Base-by-base conservation (phyloP, 768 basidiomycete species). In the Inosperma sp. region DNA sequence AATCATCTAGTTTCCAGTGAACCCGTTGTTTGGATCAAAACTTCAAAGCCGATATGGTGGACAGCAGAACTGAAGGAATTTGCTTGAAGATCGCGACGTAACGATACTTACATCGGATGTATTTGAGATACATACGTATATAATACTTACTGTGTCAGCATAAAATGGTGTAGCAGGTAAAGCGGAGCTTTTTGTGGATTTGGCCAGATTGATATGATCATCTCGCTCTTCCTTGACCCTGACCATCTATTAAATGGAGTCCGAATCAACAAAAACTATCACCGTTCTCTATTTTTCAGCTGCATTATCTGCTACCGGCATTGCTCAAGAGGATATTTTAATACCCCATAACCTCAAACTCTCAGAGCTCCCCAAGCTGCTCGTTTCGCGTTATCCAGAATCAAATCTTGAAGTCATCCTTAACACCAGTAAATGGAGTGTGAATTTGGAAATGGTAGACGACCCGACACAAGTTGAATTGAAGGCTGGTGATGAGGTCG, bases 41-140 rank as follows among this genome's bases (percentile, higher is more conserved):
- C 93, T 0, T 79, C 84, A 19, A 79, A 76, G 43, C 88, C 93
- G 0, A 86, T 99, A 35, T 86, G 90, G 80, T 99, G 94, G 95
- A 87, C 86, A 19, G 83, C 78, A 43, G 92, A 93, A 65, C 66
- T 93, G 54, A 77, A 62, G 60, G 59, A 56, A 41, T 58, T 54
- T 50, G 46, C 29, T 34, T 55, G 30, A 55, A 40, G 31, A 33
- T 30, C 48, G n/a, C 13, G 17, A 21, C 22, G 26, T 26, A 50
- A 16, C 21, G 31, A 4, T 27, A 7, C 16, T 17, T 29, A 2
- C 25, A 47, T 34, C 26, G 16, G 17, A 39, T 14, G 7, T 39
- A 21, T 17, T 39, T 14, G 16, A 17, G 7, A n/a, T 22, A 13
- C 36, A 39, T 39, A 12, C 21, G 19, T 22, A 39, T 39, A 22